Percentiles rank a stretch among this genome's conserved stretches.
Evolutionary conservation across 1,284 basidiomycete genomes (phyloP).

Genomic region (Marasmius oreades): DNA sequence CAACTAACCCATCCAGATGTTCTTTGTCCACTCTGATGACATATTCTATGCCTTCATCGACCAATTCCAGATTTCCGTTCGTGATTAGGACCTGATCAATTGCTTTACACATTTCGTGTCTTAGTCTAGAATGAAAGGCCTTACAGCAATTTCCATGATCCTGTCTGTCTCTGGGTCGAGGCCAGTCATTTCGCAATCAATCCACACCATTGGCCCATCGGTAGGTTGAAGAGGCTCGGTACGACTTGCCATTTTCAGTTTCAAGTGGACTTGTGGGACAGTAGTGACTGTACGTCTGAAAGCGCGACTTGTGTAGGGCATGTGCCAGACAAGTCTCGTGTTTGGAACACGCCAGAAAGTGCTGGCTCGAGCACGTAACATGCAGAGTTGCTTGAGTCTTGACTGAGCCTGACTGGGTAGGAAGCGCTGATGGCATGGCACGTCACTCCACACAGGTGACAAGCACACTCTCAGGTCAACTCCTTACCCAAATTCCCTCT

Average conservation of each 20-base stretch:
- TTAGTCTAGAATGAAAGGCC: conserved; percentile 9
- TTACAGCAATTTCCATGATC: conserved; percentile 73
- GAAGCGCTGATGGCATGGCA: too few species aligned
- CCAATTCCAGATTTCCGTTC: conserved; percentile 68
- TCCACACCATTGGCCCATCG: conserved; percentile 79
- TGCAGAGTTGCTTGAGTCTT: neutral
- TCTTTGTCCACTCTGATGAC: conserved; percentile 65
- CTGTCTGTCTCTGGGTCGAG: conserved; percentile 60
- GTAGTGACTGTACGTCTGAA: neutral
- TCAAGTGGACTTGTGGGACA: neutral
- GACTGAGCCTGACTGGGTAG: too few species aligned
- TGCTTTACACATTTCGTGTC: neutral
- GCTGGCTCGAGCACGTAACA: conserved; percentile 3
- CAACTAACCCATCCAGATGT: conserved; percentile 56
- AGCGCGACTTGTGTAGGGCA: neutral
- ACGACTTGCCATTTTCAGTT: conserved; percentile 10
- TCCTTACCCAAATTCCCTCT: too few species aligned
- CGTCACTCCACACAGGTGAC: too few species aligned
- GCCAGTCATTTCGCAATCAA: conserved; percentile 82
- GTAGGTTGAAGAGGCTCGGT: conserved; percentile 36
- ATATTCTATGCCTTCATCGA: conserved; percentile 74
- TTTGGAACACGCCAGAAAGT: neutral
- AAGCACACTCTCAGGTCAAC: too few species aligned
- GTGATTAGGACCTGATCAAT: conserved; percentile 74
- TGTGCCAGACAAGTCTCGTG: neutral